Evolutionary conservation across 495 filamentous ascomycete genomes (phyloP), one percentile per base, ranked within the genome.

Genomic region (Annulohypoxylon stygium): DNA sequence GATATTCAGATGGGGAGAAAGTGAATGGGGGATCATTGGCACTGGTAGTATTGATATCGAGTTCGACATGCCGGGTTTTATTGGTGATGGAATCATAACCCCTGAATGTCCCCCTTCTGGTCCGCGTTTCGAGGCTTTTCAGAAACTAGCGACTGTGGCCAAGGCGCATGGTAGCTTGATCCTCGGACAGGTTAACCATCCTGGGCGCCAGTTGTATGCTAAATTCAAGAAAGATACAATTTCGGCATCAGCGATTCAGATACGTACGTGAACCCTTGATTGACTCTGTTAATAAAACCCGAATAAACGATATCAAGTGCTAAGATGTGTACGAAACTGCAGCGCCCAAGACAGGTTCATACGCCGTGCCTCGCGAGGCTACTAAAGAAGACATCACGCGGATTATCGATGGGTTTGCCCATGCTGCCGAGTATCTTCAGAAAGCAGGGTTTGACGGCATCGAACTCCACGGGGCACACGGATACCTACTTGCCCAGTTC

Each of bases 401-500:
- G 25, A 75, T 88, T 8, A 82, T 85, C 33, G 80, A 86, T 30
- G 81, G 81, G 11, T 90, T 88, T 67, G 85, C 81, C 1, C 85
- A 88, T 59, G 79, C 85, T 1, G 83, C 88, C 0, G 86, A 85
- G 65, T 88, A 85, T 62, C 79, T 87, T 8, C 78, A 88, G 30
- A 83, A 85, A 73, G 86, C 86, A 25, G 86, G 86, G 4, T 88
- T 81, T 54, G 86, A 90, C 69, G 88, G 88, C 6, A 83, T 89
- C 6, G 68, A 89, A 70, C 75, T 89, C 0, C 87, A 89, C 69
- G 85, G 81, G 18, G 79, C 79, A 12, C 85, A 89, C 74, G 88
- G 90, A 3, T 92, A 91, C 71, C 83, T 92, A 5, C 73, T 92
- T 41, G 80, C 89, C 47, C 84, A 92, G 77, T 92, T 93, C 77